Evolutionary conservation across 352 stramenopile genomes (phyloP), one percentile per base, ranked within the genome.

Genomic region (Peronospora belbahrii): DNA sequence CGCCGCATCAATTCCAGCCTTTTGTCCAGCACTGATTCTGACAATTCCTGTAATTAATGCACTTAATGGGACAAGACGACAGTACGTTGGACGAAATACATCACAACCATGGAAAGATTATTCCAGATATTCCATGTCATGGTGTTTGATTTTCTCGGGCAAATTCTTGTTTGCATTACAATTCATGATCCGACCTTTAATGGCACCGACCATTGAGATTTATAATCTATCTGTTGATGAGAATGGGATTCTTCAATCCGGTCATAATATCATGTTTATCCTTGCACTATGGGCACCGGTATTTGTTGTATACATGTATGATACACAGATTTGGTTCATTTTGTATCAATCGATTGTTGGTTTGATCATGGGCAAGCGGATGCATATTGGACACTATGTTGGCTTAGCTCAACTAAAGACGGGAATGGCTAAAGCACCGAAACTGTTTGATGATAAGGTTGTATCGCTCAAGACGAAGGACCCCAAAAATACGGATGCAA

Each of bases 261-360:
- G 74, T 6, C 76, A 89, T 61, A 93, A 93, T 61, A 36, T 93
- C 18, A 48, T 80, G 45, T 90, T 93, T 57, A 88, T 93, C 33
- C 14, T 62, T 4, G 78, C 76, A 18, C 45, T 93, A 5, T 93
- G 81, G 81, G 65, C 74, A 15, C 81, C 81, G 0, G 71, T 87
- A 27, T 70, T 93, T 34, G 59, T 90, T 20, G 81, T 93, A 25
- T 93, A 89, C 53, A 79, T 93, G 51, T 93, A 93, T 69, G 81
- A 93, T 50, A 52, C 74, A 10, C 81, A 93, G 65, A 93, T 93
- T 61, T 93, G 79, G 74, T 85, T 93, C 42, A 87, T 84, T 27
- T 30, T 93, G 23, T 88, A 75, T 48, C 82, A 94, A 47, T 78
- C 77, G 5, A 59, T 94, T 24, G 48, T 91, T 9, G 82, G 82